Conservation (phyloP, 73 alveolate species). For the Paramecium biaurelia region DNA sequence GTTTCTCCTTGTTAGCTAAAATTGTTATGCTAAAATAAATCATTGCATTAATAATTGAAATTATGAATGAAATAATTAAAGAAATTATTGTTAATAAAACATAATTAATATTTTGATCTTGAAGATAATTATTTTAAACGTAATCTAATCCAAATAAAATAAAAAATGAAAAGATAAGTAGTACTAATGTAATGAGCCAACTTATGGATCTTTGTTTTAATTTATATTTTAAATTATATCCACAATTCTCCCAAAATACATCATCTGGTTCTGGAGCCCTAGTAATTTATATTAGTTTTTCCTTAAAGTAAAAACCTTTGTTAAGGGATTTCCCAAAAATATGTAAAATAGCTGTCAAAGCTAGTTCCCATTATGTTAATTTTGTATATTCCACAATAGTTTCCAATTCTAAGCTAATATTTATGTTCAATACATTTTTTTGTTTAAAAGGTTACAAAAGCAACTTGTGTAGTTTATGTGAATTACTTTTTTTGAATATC, state of each 20-base stretch:
- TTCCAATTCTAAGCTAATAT: background rate
- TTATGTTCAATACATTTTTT: background rate
- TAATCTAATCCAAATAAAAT: background rate
- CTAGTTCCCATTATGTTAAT: background rate
- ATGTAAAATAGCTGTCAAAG: background rate
- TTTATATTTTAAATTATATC: background rate
- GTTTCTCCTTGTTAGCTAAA: background rate
- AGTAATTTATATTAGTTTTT: background rate
- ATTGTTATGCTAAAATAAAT: background rate
- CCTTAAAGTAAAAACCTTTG: background rate
- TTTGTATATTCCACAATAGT: background rate
- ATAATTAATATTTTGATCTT: background rate
- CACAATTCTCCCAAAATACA: conserved; percentile 47
- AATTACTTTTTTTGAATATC: background rate
- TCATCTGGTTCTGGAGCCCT: conserved; percentile 57
- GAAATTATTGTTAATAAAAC: background rate
- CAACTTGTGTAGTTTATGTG: background rate
- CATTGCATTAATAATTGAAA: background rate
- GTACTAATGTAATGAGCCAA: background rate
- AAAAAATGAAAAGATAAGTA: background rate
- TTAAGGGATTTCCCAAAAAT: background rate
- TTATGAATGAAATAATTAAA: background rate
- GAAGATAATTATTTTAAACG: background rate
- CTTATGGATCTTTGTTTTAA: background rate
- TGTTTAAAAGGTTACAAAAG: conserved; percentile 30